A percentile compares a stretch with the other conserved stretches of the same genome.
Evolutionary conservation across 2,329 filamentous ascomycete genomes (phyloP).

Genomic region (Botrytis squamosa): DNA sequence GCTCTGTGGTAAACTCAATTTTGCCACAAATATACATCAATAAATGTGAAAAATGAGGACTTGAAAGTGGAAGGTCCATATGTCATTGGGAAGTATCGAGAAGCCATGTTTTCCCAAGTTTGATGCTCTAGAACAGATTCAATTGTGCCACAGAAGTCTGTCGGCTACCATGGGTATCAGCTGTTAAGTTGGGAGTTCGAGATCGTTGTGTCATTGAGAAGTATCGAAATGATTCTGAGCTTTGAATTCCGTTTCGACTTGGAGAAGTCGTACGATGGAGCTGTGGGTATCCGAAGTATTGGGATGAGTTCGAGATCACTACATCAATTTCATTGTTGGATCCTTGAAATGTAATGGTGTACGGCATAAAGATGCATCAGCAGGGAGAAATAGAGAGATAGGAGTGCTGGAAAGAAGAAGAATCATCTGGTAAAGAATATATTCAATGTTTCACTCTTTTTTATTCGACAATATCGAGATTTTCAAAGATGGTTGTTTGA

Average conservation of each 20-base stretch:
- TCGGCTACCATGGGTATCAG: no score
- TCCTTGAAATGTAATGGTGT: background rate
- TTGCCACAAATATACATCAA: background rate
- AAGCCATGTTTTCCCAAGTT: background rate
- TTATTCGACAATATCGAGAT: background rate
- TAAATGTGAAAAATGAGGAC: background rate
- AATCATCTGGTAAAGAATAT: background rate
- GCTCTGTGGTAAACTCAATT: background rate
- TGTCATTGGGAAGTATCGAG: background rate
- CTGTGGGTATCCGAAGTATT: slow-evolving; percentile 5
- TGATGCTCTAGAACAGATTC: background rate
- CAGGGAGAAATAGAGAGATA: background rate
- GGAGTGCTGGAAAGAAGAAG: no score
- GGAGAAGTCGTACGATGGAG: background rate
- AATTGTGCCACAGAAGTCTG: background rate
- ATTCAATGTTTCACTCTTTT: background rate
- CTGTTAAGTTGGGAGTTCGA: no score
- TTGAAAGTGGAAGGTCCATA: background rate
- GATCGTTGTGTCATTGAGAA: background rate
- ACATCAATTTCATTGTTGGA: background rate
- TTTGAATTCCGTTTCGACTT: background rate
- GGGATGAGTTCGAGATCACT: background rate
- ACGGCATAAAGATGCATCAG: background rate
- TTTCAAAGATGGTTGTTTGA: background rate
- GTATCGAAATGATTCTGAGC: background rate